Conservation (phyloP, 805 yeast genomes). For the Pichia cabralensis region DNA sequence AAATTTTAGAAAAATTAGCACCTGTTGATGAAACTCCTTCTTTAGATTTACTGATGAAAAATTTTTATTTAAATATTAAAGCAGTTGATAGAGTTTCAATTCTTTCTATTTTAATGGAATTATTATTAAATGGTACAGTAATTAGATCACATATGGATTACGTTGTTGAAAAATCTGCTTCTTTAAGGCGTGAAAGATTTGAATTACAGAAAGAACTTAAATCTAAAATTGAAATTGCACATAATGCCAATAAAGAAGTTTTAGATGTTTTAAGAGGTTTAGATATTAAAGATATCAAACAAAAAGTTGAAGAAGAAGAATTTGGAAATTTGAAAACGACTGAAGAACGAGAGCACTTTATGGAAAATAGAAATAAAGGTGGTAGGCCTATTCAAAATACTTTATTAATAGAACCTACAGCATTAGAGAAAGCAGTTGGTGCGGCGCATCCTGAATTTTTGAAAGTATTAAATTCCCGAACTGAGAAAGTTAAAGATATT, state of each 20-base stretch:
- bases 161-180: slow-evolving; percentile 54
- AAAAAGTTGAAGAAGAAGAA: slow-evolving; percentile 17
- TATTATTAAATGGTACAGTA: slow-evolving; percentile 47
- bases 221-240: slow-evolving; percentile 39
- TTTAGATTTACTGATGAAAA: slow-evolving; percentile 36
- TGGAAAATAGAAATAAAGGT: slow-evolving; percentile 10
- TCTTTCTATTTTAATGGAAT: slow-evolving; percentile 52
- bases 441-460: slow-evolving; percentile 34
- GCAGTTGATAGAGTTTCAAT: slow-evolving; percentile 34
- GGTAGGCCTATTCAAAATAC: slow-evolving; percentile 21
- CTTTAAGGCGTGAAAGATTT: slow-evolving; percentile 53
- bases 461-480: slow-evolving; percentile 35
- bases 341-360: slow-evolving; percentile 13
- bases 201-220: slow-evolving; percentile 58
- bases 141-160: slow-evolving; percentile 59
- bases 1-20: slow-evolving; percentile 44
- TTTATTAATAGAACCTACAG: slow-evolving; percentile 23
- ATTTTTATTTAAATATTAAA: slow-evolving; percentile 46
- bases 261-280: slow-evolving; percentile 23
- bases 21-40: slow-evolving; percentile 44
- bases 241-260: slow-evolving; percentile 32
- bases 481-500: slow-evolving; percentile 29
- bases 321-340: slow-evolving; percentile 8
- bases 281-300: slow-evolving; percentile 16
- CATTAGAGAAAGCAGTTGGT: slow-evolving; percentile 29